Base-by-base conservation (phyloP, 768 basidiomycete genomes). In the Cubamyces sp. region DNA sequence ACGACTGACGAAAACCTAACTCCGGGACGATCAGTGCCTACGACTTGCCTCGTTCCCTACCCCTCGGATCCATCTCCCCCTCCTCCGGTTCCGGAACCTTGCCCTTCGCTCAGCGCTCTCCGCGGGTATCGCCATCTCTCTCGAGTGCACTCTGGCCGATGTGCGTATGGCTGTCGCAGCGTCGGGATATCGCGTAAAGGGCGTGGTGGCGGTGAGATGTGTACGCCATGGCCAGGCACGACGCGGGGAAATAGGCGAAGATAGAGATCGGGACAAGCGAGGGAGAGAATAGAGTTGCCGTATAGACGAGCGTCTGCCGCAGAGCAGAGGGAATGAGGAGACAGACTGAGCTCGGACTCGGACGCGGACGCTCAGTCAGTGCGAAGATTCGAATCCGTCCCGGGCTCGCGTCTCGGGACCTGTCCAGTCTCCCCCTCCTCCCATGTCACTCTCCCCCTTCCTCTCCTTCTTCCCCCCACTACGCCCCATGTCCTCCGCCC, bases 161-260 rank as follows among this genome's bases (percentile, higher is more conserved):
- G 28, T 30, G 28, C 28, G 8, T 30, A 8, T 8, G 8, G 3
- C 3, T 30, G 28, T 3, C 8, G 28, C 8, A 30, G 28, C 28
- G 28, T 30, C 28, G 28, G 28, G 28, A 30, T 30, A 30, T 30
- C 28, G 28, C 28, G 28, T 30, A 30, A 30, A 3, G 28, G 28
- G 28, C 28, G 28, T 3, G 3, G 39, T 50, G 48, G 48, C 25
- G 48, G 49, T 41, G 57, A 40, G 57, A 12, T 26, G 43, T 56
- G 43, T 39, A 48, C 14, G 41, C 41, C 16, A 30, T 25, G 57
- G 28, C 41, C 51, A 45, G 51, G 51, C 42, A 47, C 51, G 19
- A 14, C 16, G 40, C 41, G 47, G 28, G 48, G 54, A 77, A 73
- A 3, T 82, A 81, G n/a, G 83, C 81, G 16, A 68, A 75, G 56